Evolutionary conservation across 768 basidiomycete genomes (phyloP).

Genomic region (Serendipita sp.): DNA sequence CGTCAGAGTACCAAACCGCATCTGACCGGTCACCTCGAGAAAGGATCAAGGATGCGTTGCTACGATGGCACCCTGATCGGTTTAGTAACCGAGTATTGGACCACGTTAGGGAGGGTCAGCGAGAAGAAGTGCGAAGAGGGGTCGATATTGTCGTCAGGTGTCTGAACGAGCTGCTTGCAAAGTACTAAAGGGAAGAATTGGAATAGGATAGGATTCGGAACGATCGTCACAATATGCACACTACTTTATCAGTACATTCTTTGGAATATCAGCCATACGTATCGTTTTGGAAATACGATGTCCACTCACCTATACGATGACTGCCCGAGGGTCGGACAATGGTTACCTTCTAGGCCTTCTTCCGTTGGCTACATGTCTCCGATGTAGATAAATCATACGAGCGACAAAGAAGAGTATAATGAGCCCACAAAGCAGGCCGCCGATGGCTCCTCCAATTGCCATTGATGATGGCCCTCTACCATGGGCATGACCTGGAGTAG

Average conservation of each 20-base stretch:
- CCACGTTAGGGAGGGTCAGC: constrained; percentile 38
- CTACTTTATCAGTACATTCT: background rate
- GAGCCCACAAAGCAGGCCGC: background rate
- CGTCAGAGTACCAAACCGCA: constrained; percentile 46
- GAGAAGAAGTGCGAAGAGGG: constrained; percentile 36
- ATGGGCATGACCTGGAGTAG: too few species aligned
- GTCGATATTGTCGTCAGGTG: constrained; percentile 50
- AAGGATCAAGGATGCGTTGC: constrained; percentile 45
- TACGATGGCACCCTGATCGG: constrained; percentile 64
- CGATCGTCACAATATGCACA: background rate
- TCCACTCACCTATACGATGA: background rate
- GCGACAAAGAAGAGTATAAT: background rate
- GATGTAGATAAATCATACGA: background rate
- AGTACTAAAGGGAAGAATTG: background rate
- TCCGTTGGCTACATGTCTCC: background rate
- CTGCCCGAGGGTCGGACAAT: background rate
- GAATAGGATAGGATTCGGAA: background rate
- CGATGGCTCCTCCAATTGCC: background rate
- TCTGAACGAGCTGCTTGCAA: constrained; percentile 46
- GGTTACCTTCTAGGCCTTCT: background rate
- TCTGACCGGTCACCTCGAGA: constrained; percentile 40
- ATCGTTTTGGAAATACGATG: background rate
- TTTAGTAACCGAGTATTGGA: constrained; percentile 27
- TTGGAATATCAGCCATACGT: background rate
- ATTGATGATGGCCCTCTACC: background rate